These are phyloP conservation scores for Fraxinus latifolia DNA, from an alignment of 305 asterid species.

Conservation along the genomic window DNA sequence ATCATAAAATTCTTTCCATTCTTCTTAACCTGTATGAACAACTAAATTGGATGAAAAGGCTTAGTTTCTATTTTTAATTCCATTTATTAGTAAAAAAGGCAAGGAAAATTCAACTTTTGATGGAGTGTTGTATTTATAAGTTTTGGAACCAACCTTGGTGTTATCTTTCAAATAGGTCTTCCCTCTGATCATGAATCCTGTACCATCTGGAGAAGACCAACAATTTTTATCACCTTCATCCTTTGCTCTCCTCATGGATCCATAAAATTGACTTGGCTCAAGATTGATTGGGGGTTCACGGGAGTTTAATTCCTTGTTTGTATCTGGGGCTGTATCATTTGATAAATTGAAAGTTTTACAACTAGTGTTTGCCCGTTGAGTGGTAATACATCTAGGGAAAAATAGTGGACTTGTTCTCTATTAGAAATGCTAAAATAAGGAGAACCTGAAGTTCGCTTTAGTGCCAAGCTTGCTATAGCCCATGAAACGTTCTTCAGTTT, in stretches of 20 bases:
- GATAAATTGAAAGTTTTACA: slow-evolving; percentile 20
- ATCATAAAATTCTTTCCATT: background rate
- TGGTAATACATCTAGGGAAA: slow-evolving; percentile 18
- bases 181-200: slow-evolving; percentile 96
- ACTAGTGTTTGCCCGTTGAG: slow-evolving; percentile 16
- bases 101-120: slow-evolving; percentile 10
- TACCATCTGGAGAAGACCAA: slow-evolving; percentile 89
- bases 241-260: slow-evolving; percentile 73
- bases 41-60: background rate
- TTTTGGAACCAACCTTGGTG: slow-evolving; percentile 55
- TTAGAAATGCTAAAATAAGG: slow-evolving; percentile 21
- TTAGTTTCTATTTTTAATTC: background rate
- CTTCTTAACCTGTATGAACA: background rate
- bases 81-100: background rate
- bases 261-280: slow-evolving; percentile 56
- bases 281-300: slow-evolving; percentile 52
- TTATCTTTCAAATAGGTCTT: slow-evolving; percentile 84
- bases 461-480: slow-evolving; percentile 71
- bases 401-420: slow-evolving; percentile 16
- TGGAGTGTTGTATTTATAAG: background rate
- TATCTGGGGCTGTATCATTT: slow-evolving; percentile 47
- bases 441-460: slow-evolving; percentile 57
- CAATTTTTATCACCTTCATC: slow-evolving; percentile 73
- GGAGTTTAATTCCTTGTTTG: slow-evolving; percentile 50
- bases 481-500: slow-evolving; percentile 83